Evolutionary conservation across 768 basidiomycete genomes (phyloP).

Genomic region (Amanita muscaria): DNA sequence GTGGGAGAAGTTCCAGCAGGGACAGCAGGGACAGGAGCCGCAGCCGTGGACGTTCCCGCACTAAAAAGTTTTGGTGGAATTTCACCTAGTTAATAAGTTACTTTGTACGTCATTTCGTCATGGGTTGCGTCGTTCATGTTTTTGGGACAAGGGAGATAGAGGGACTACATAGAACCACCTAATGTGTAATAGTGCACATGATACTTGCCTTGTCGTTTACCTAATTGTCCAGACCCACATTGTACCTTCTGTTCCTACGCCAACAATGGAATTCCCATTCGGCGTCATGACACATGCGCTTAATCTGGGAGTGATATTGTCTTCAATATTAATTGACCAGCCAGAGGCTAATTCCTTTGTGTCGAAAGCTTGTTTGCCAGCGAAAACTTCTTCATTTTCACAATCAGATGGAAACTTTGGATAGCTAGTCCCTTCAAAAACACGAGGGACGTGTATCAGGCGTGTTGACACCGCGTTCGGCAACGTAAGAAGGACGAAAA

Average conservation of each 20-base stretch:
- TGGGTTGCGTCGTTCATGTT: too few relatives aligned
- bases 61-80: slow-evolving; percentile 7
- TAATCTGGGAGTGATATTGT: slow-evolving; percentile 19
- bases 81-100: neutral
- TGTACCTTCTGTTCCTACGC: slow-evolving; percentile 29
- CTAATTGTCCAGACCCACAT: slow-evolving; percentile 32
- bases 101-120: neutral
- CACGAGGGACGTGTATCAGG: slow-evolving; percentile 1
- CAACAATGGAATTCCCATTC: slow-evolving; percentile 32
- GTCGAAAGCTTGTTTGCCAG: neutral
- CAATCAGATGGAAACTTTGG: neutral
- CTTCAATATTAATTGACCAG: slow-evolving; percentile 7
- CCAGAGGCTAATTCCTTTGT: neutral
- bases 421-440: neutral
- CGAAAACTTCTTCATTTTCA: neutral
- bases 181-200: too few relatives aligned
- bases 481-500: neutral
- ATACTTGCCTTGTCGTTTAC: too few relatives aligned
- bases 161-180: neutral
- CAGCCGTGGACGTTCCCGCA: slow-evolving; percentile 7
- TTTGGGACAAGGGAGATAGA: neutral
- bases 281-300: slow-evolving; percentile 34
- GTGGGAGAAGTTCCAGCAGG: slow-evolving; percentile 5
- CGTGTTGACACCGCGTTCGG: neutral
- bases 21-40: neutral